Percentiles rank a stretch among this genome's conserved stretches.
Conservation (phyloP, 495 filamentous ascomycete species). For the Letharia columbiana region DNA sequence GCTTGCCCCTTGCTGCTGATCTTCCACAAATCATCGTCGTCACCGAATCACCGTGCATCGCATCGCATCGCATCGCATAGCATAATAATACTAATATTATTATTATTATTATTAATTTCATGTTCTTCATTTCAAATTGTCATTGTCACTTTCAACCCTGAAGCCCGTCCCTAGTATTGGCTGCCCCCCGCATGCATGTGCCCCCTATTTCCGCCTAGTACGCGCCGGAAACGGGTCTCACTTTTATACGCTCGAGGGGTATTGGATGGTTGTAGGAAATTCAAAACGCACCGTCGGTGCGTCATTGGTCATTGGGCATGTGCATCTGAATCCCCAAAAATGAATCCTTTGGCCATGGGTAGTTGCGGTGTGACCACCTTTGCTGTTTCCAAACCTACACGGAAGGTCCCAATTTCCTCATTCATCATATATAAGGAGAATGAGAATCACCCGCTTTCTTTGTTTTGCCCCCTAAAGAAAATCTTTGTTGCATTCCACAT, state of each 20-base stretch:
- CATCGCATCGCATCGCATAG: too few species aligned
- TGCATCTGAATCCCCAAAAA: neutral
- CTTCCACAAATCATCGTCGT: too few species aligned
- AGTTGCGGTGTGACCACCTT: neutral
- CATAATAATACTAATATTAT: too few species aligned
- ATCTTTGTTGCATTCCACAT: neutral
- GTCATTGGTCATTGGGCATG: slow-evolving; percentile 14
- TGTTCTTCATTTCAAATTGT: too few species aligned
- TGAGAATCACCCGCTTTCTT: neutral
- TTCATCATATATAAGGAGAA: neutral
- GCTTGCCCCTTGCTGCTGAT: too few species aligned
- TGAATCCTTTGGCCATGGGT: neutral
- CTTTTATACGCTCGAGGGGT: neutral
- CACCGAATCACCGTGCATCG: too few species aligned
- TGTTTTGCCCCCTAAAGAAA: neutral
- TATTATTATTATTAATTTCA: too few species aligned
- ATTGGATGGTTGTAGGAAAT: slow-evolving; percentile 1
- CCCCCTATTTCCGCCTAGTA: neutral
- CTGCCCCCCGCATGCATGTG: neutral
- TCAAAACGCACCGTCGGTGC: neutral
- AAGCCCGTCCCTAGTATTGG: slow-evolving; percentile 8
- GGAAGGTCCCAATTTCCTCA: too few species aligned
- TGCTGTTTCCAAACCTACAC: neutral
- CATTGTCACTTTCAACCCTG: too few species aligned
- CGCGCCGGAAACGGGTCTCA: slow-evolving; percentile 5